Percentiles rank a stretch among this genome's conserved stretches.
phyloP scores from a whole-genome alignment of 2,329 filamentous ascomycete genomes.

The Beauveria asiatica region DNA sequence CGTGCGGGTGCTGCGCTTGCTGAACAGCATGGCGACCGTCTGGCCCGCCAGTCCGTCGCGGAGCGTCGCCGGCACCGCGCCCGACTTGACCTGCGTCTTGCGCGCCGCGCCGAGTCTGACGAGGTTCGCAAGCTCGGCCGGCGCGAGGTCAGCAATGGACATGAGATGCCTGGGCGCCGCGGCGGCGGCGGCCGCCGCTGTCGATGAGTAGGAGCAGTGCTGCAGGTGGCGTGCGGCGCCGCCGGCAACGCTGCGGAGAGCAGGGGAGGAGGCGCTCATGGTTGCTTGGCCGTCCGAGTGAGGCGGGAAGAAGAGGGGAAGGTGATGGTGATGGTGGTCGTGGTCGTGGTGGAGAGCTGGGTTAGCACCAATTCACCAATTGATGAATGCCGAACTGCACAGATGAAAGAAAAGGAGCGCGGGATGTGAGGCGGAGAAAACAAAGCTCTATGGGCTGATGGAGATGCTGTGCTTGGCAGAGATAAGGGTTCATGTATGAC shows the following conservation, averaged over 20 bases:
- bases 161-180: constrained; percentile 70
- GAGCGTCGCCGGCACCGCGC: constrained; percentile 45
- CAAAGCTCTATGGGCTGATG: too few relatives aligned
- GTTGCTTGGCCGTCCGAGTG: background rate
- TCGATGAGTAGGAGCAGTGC: background rate
- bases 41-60: constrained; percentile 59
- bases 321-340: background rate
- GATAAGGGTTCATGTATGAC: background rate
- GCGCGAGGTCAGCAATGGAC: constrained; percentile 78
- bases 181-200: constrained; percentile 1
- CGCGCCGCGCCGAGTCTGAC: constrained; percentile 72
- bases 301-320: background rate
- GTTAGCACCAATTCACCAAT: background rate
- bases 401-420: background rate
- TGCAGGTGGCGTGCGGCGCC: constrained; percentile 1
- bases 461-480: background rate
- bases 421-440: background rate
- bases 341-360: background rate
- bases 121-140: constrained; percentile 70
- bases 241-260: background rate
- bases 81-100: constrained; percentile 70
- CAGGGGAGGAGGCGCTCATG: constrained; percentile 4
- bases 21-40: constrained; percentile 93
- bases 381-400: background rate
- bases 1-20: constrained; percentile 88